phyloP scores from a whole-genome alignment of 179 eudicot species.

The Spinacia oleracea region DNA sequence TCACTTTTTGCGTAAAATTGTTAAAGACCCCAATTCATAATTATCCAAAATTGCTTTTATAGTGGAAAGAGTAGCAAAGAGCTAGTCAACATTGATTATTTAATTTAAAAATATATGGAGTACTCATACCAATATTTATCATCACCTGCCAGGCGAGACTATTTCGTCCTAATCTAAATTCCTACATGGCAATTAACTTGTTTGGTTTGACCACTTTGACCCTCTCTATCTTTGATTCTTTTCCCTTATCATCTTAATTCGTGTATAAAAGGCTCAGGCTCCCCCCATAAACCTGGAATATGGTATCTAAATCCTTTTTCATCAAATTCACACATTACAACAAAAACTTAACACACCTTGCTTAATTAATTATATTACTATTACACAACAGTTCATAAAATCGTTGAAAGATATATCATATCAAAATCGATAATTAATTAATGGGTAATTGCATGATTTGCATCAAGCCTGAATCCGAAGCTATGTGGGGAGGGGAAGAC shows the following conservation, averaged over 20 bases:
- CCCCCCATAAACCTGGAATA: neutral
- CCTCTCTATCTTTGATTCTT: no score
- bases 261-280: neutral
- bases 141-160: slow-evolving; percentile 5
- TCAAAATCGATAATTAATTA: no score
- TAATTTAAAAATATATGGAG: neutral
- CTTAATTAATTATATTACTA: no score
- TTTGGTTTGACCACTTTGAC: slow-evolving; percentile 1
- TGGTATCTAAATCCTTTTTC: neutral
- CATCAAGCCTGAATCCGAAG: slow-evolving; percentile 30
- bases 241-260: neutral
- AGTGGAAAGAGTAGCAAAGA: neutral
- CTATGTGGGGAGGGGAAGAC: slow-evolving; percentile 54
- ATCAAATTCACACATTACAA: neutral
- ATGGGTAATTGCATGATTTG: slow-evolving; percentile 52
- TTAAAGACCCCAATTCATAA: neutral
- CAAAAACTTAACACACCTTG: neutral
- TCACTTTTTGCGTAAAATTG: neutral
- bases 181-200: neutral
- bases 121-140: neutral
- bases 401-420: no score
- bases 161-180: neutral
- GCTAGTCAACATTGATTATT: neutral
- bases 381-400: no score
- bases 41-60: neutral